phyloP scores from a whole-genome alignment of 108 stramenopile genomes.

The Conticribra weissflogii region DNA sequence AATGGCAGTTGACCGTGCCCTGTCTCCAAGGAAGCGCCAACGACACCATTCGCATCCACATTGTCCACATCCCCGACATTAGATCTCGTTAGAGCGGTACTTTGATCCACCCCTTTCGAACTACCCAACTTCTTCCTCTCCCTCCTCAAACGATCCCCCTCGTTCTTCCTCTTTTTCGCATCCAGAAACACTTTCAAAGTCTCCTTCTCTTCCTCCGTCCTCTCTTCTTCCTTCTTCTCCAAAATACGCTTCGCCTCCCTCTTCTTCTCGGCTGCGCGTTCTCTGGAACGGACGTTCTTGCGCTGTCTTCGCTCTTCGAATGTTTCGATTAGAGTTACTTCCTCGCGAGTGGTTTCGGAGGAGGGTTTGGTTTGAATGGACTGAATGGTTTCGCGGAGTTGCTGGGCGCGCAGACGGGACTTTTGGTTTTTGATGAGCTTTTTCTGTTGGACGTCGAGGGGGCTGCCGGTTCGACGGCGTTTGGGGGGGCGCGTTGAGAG shows the following conservation, averaged over 20 bases:
- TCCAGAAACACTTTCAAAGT: slow-evolving; percentile 55
- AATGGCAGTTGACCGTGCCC: too few species aligned
- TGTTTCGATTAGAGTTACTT: slow-evolving; percentile 51
- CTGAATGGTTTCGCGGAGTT: slow-evolving; percentile 54
- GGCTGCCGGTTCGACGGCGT: slow-evolving; percentile 29
- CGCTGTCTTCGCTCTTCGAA: slow-evolving; percentile 67
- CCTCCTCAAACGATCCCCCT: slow-evolving; percentile 79
- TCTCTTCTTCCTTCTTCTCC: slow-evolving; percentile 65
- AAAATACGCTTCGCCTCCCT: slow-evolving; percentile 70
- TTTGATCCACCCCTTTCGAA: too few species aligned
- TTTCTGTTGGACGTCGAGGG: slow-evolving; percentile 62
- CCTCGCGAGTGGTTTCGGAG: slow-evolving; percentile 62
- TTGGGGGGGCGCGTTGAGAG: not conserved
- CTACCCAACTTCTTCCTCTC: slow-evolving; percentile 76
- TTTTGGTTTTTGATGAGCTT: slow-evolving; percentile 77
- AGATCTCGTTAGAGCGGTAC: too few species aligned
- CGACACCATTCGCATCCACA: too few species aligned
- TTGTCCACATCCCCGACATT: too few species aligned
- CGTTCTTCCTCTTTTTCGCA: slow-evolving; percentile 83
- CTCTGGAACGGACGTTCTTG: slow-evolving; percentile 76
- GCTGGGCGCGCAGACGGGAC: slow-evolving; percentile 68
- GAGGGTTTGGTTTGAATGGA: slow-evolving; percentile 55
- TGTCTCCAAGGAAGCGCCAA: too few species aligned
- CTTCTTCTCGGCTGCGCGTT: slow-evolving; percentile 81
- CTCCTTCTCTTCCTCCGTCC: slow-evolving; percentile 71